Evolutionary conservation across 768 basidiomycete genomes (phyloP), one percentile per base, ranked within the genome.

Genomic region (Tremella yokohamensis): DNA sequence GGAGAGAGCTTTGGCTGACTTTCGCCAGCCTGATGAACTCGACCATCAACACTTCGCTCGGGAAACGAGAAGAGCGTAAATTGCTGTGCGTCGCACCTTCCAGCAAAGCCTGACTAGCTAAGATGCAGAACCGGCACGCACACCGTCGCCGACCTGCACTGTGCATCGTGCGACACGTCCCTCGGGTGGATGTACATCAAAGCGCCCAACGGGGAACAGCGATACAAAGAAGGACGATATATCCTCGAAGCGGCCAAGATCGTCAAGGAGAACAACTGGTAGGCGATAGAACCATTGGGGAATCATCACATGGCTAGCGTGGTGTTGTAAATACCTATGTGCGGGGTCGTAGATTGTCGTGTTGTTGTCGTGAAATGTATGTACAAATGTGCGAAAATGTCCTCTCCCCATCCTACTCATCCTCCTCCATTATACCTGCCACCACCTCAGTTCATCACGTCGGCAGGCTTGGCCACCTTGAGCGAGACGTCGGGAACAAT

Each of bases 201-300:
- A 26, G 72, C 76, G 6, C 62, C 69, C 16, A 72, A 67, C 22
- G 64, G 65, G 3, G 73, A 75, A 8, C 75, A 77, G 64, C 49
- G 65, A 40, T 77, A 77, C 58, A 77, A 77, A 52, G 76, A 77
- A 54, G 75, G 72, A 2, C 59, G 70, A 44, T 75, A 67, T 52
- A 77, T 77, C 42, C 56, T 76, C 20, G 76, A 77, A 52, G 63
- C 65, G 1, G 70, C 66, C 22, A 67, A 66, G 58, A 62, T 76
- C 7, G 61, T 76, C 58, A 77, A 77, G 64, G 75, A 76, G 66
- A 76, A 75, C 38, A 69, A 67, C 26, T 77, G 76, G 76, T 66
- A 52, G 51, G 29, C 4, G 29, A 11, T 4, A 34, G 29, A 34
- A 34, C 11, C 29, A 34, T 34, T n/a, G 29, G 29, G 29, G 29